Percentiles rank a stretch among this genome's conserved stretches.
Conservation (phyloP, 2,329 filamentous ascomycete species). For the Arthrobotrys sphaeroides region DNA sequence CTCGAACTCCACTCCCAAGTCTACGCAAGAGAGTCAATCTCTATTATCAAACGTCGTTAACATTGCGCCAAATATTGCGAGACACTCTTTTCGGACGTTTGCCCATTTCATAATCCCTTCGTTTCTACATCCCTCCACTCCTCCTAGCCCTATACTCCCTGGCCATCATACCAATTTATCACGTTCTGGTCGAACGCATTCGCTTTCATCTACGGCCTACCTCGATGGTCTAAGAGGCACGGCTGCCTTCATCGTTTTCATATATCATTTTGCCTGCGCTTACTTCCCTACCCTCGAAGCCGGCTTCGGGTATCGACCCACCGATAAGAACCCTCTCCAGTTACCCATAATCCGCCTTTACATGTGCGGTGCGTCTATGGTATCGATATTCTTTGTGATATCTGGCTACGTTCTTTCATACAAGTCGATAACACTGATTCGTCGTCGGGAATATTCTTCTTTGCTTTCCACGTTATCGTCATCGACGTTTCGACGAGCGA, state of each 20-base stretch:
- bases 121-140: constrained; percentile 26
- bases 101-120: constrained; percentile 35
- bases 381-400: constrained; percentile 69
- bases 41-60: constrained; percentile 11
- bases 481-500: constrained; percentile 58
- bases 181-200: neutral
- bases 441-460: constrained; percentile 62
- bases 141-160: constrained; percentile 6
- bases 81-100: constrained; percentile 21
- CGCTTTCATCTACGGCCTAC: constrained; percentile 49
- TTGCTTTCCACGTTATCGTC: constrained; percentile 63
- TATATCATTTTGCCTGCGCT: constrained; percentile 57
- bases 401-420: constrained; percentile 69
- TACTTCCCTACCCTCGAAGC: constrained; percentile 57
- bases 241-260: constrained; percentile 58
- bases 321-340: constrained; percentile 58
- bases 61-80: constrained; percentile 14
- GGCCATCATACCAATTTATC: neutral
- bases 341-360: constrained; percentile 61
- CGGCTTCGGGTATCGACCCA: constrained; percentile 51
- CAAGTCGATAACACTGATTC: constrained; percentile 65
- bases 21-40: neutral
- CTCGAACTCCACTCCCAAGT: neutral
- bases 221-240: constrained; percentile 59
- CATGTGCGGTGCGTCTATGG: constrained; percentile 61